These are phyloP conservation scores for Backusella tarrabulga DNA, from an alignment of 192 early-diverging fungal genomes.

Conservation along the genomic window DNA sequence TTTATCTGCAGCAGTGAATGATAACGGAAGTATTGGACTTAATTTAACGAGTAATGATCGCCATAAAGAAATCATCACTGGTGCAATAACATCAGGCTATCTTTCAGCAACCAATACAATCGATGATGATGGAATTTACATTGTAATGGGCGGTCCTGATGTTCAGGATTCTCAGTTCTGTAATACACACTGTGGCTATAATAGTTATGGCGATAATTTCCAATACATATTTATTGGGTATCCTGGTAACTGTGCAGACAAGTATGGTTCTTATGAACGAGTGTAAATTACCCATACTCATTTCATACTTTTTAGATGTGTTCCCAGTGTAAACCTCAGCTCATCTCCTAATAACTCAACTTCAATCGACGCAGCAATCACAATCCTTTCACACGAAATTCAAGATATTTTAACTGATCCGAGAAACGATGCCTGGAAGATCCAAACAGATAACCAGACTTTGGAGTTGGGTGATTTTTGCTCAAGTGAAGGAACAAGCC, in stretches of 20 bases:
- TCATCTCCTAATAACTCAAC: conserved; percentile 26
- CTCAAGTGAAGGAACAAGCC: conserved; percentile 12
- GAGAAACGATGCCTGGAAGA: conserved; percentile 19
- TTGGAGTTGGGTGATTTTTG: conserved; percentile 26
- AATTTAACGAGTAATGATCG: conserved; percentile 10
- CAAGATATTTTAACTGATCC: conserved; percentile 32
- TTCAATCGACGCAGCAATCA: conserved; percentile 23
- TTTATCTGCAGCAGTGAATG: conserved; percentile 21
- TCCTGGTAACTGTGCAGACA: conserved; percentile 19
- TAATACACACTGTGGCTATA: conserved; percentile 25
- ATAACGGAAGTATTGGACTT: conserved; percentile 16
- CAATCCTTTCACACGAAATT: conserved; percentile 30
- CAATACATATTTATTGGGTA: conserved; percentile 32
- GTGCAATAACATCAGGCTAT: conserved; percentile 23
- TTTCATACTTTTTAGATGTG: conserved; percentile 14
- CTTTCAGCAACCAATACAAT: conserved; percentile 17
- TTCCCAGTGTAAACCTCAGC: conserved; percentile 17
- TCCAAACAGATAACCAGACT: conserved; percentile 2
- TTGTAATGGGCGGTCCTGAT: conserved; percentile 21
- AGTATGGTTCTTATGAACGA: not conserved
- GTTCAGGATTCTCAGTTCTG: conserved; percentile 30
- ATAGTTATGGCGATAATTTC: conserved; percentile 17
- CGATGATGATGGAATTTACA: conserved; percentile 23
- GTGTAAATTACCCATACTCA: not conserved
- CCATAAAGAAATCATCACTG: conserved; percentile 22